Percentiles rank a stretch among this genome's conserved stretches.
Evolutionary conservation across 2,329 filamentous ascomycete genomes (phyloP).

Genomic region (Chrysoporthe cubensis): DNA sequence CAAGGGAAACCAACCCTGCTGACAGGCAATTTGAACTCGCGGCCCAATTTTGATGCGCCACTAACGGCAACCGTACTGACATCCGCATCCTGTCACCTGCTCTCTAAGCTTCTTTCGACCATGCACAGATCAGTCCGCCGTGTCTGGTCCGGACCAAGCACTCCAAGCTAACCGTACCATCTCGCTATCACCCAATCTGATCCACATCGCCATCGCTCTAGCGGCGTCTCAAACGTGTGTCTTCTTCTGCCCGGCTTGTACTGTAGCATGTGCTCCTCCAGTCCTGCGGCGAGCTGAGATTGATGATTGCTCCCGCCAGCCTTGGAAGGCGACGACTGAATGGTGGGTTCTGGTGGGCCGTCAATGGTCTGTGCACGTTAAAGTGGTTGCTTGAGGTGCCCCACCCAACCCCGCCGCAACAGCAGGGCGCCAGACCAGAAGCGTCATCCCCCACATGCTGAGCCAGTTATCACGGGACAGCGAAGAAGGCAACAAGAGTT

Average conservation of each 20-base stretch:
- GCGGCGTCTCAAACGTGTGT: not conserved
- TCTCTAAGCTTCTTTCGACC: not conserved
- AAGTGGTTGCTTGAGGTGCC: constrained; percentile 10
- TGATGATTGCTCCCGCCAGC: too few species aligned
- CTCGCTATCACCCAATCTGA: not conserved
- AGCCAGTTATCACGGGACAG: not conserved
- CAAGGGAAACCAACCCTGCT: constrained; percentile 2
- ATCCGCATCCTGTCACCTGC: not conserved
- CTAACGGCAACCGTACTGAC: not conserved
- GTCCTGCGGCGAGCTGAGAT: not conserved
- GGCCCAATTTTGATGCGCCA: not conserved
- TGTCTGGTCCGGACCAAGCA: not conserved
- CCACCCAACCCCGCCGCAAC: constrained; percentile 4
- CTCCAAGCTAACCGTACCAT: not conserved
- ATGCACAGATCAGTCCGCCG: not conserved
- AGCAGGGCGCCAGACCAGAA: not conserved
- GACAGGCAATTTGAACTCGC: not conserved
- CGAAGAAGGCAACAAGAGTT: not conserved
- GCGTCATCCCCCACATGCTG: not conserved
- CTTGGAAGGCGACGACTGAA: not conserved
- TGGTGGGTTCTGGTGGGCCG: not conserved
- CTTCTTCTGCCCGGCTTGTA: not conserved
- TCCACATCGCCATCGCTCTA: not conserved
- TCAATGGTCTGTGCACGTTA: constrained; percentile 9
- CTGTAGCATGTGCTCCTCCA: not conserved